Conservation (phyloP, 345 rosid genomes). For the Excoecaria cochinchinensis region DNA sequence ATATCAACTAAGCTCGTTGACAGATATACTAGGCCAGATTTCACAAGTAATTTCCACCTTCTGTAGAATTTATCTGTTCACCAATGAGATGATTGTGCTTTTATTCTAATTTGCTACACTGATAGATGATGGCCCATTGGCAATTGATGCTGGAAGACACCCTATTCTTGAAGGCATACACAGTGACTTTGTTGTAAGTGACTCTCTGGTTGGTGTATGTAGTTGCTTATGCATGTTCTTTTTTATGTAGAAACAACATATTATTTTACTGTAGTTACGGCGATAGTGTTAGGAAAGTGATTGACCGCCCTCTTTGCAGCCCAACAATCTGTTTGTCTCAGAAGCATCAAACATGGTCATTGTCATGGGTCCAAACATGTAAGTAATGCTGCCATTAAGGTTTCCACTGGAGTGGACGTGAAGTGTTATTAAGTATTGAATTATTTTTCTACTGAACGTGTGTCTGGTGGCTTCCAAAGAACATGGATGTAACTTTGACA, state of each 20-base stretch:
- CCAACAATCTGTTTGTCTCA: conserved; percentile 86
- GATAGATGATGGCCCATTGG: conserved; percentile 85
- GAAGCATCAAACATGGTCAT: conserved; percentile 92
- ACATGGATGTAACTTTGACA: neutral
- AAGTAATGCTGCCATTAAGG: conserved; percentile 29
- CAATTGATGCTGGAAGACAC: conserved; percentile 94
- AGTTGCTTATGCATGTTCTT: conserved; percentile 1
- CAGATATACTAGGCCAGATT: conserved; percentile 76
- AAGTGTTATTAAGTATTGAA: neutral
- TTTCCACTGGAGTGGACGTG: conserved; percentile 8
- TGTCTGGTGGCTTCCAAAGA: neutral
- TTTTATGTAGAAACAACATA: neutral
- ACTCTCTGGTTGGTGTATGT: conserved; percentile 6
- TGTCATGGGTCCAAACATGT: conserved; percentile 96
- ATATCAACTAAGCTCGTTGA: conserved; percentile 88
- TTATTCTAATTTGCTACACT: conserved; percentile 21
- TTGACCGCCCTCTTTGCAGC: conserved; percentile 47
- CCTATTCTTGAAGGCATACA: conserved; percentile 91
- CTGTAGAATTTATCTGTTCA: neutral
- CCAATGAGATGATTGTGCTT: conserved; percentile 5
- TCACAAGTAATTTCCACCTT: conserved; percentile 53
- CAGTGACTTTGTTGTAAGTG: conserved; percentile 69
- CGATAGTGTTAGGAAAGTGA: neutral
- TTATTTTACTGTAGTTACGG: conserved; percentile 4
- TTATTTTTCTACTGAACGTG: neutral